Evolutionary conservation across 257 asterid genomes (phyloP).

Genomic region (Catharanthus roseus): DNA sequence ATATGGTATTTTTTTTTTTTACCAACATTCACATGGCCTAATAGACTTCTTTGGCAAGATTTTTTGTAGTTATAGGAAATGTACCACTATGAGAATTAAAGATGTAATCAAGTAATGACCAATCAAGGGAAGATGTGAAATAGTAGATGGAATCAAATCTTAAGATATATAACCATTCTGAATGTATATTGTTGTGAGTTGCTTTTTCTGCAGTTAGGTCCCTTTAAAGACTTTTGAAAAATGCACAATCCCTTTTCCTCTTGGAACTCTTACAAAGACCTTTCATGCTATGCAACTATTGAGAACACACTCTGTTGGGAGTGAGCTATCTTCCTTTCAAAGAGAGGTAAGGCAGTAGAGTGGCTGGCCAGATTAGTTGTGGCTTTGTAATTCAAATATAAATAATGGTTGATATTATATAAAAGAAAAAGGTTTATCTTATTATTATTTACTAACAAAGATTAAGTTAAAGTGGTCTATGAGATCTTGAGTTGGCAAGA

Average conservation of each 20-base stretch:
- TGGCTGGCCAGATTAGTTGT: too few relatives aligned
- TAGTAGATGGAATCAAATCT: constrained; percentile 7
- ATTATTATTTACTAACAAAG: too few relatives aligned
- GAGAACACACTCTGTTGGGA: too few relatives aligned
- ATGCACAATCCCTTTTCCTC: background rate
- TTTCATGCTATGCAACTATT: too few relatives aligned
- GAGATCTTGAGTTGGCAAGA: too few relatives aligned
- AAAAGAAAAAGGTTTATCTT: too few relatives aligned
- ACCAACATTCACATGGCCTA: constrained; percentile 15
- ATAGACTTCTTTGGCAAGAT: constrained; percentile 2
- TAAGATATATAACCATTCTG: background rate
- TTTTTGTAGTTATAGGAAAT: constrained; percentile 7
- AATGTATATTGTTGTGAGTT: background rate
- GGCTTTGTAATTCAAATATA: too few relatives aligned
- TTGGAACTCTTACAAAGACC: background rate
- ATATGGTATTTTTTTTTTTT: background rate
- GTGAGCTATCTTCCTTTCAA: too few relatives aligned
- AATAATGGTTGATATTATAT: too few relatives aligned
- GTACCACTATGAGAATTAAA: constrained; percentile 13
- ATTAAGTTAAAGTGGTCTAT: too few relatives aligned
- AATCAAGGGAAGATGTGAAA: constrained; percentile 3
- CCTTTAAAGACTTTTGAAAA: background rate
- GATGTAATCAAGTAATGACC: background rate
- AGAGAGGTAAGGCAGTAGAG: too few relatives aligned
- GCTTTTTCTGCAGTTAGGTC: background rate